Conservation (phyloP, 2,329 filamentous ascomycete genomes). For the Pseudofabraea citricarpa region DNA sequence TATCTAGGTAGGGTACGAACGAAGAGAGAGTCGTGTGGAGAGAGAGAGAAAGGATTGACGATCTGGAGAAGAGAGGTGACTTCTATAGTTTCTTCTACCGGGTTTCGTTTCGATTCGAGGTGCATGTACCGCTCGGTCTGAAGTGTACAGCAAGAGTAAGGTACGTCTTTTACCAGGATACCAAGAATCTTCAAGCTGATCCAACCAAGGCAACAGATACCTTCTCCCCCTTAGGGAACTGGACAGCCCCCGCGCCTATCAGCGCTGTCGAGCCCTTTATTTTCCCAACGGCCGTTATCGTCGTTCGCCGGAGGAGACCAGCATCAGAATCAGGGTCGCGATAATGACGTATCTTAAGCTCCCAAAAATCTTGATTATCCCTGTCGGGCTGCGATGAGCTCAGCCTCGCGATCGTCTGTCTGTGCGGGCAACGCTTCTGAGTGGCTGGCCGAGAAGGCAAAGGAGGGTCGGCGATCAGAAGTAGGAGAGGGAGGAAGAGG, state of each 20-base stretch:
- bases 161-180: too few relatives aligned
- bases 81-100: neutral
- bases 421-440: too few relatives aligned
- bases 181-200: neutral
- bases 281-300: neutral
- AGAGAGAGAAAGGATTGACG: too few relatives aligned
- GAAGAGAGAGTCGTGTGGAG: neutral
- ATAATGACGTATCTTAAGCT: constrained; percentile 14
- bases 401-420: constrained; percentile 1
- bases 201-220: neutral
- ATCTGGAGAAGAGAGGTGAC: neutral
- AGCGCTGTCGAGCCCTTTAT: neutral
- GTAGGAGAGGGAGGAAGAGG: too few relatives aligned
- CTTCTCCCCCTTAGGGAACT: too few relatives aligned
- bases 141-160: too few relatives aligned
- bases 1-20: neutral
- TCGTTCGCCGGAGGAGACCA: neutral
- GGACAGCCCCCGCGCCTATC: too few relatives aligned
- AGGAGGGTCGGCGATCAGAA: too few relatives aligned
- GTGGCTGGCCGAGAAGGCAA: too few relatives aligned
- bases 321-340: neutral
- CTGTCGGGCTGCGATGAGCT: neutral
- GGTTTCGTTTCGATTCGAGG: neutral
- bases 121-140: too few relatives aligned
- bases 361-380: constrained; percentile 3